phyloP scores from a whole-genome alignment of 768 basidiomycete genomes.

The Termitomyces sp. region DNA sequence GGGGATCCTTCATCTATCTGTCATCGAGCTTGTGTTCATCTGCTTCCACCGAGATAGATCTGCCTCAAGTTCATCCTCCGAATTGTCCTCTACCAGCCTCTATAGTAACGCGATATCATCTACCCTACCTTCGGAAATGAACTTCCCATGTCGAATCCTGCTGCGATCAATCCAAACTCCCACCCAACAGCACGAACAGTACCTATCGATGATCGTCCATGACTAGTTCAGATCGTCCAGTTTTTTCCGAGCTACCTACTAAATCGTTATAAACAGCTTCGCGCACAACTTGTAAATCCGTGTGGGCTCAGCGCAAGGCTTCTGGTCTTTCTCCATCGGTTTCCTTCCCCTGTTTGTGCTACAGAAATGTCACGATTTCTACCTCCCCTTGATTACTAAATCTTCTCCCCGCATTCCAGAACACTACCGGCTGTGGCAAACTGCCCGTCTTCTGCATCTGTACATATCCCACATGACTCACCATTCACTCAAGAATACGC shows the following conservation, averaged over 20 bases:
- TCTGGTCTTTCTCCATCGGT: constrained; percentile 8
- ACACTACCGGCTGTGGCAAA: neutral
- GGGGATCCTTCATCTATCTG: neutral
- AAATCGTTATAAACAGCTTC: neutral
- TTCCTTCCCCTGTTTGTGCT: constrained; percentile 4
- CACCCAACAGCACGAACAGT: constrained; percentile 5
- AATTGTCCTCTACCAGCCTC: neutral
- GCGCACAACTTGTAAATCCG: neutral
- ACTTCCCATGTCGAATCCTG: constrained; percentile 24
- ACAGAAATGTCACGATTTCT: constrained; percentile 1
- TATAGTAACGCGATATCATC: constrained; percentile 1
- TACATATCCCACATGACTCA: constrained; percentile 11
- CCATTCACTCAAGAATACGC: neutral
- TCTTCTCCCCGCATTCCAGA: constrained; percentile 2
- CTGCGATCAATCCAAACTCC: constrained; percentile 9
- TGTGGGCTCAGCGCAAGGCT: constrained; percentile 3
- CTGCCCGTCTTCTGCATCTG: neutral
- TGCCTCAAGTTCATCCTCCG: constrained; percentile 1
- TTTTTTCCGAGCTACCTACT: neutral
- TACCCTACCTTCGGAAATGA: constrained; percentile 31
- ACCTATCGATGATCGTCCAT: constrained; percentile 16
- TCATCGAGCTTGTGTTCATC: neutral
- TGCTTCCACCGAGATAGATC: neutral
- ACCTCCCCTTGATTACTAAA: constrained; percentile 5
- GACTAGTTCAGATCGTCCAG: neutral